phyloP scores from a whole-genome alignment of 2,329 filamentous ascomycete genomes.

The Hymenoscyphus fraxineus region DNA sequence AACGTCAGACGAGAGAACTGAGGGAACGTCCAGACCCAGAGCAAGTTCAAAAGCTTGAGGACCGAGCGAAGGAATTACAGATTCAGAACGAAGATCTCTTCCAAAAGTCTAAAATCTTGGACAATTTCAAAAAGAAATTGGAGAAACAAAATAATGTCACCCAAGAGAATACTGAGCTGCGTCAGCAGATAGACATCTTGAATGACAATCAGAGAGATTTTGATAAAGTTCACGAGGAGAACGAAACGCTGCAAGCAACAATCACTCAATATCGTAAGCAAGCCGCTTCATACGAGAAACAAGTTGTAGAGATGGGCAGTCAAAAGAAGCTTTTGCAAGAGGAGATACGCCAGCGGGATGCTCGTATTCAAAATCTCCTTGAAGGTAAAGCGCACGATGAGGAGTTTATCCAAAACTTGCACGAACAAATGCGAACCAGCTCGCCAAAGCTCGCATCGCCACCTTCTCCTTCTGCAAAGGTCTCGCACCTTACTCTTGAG shows the following conservation, averaged over 20 bases:
- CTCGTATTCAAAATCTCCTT: slow-evolving; percentile 33
- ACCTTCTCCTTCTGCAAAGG: slow-evolving; percentile 18
- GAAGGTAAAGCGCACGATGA: slow-evolving; percentile 44
- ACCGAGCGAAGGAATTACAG: slow-evolving; percentile 57
- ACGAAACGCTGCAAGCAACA: slow-evolving; percentile 34
- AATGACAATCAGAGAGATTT: slow-evolving; percentile 43
- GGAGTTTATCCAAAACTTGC: slow-evolving; percentile 48
- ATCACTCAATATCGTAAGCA: slow-evolving; percentile 38
- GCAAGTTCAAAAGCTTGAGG: slow-evolving; percentile 50
- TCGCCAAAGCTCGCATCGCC: slow-evolving; percentile 17
- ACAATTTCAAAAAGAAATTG: slow-evolving; percentile 60
- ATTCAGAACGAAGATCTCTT: slow-evolving; percentile 55
- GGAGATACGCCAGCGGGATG: slow-evolving; percentile 36
- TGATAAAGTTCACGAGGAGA: slow-evolving; percentile 31
- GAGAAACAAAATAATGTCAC: slow-evolving; percentile 53
- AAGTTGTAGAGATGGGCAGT: slow-evolving; percentile 35
- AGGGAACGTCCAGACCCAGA: slow-evolving; percentile 42
- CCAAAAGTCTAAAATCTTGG: slow-evolving; percentile 60
- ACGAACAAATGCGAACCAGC: slow-evolving; percentile 45
- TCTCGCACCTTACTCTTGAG: slow-evolving; percentile 46
- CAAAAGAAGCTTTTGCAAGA: slow-evolving; percentile 46
- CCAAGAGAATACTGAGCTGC: slow-evolving; percentile 52
- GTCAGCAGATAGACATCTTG: slow-evolving; percentile 52
- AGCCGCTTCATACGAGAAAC: slow-evolving; percentile 34
- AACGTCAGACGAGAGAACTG: slow-evolving; percentile 47